phyloP scores from a whole-genome alignment of 2,329 filamentous ascomycete genomes.

The Aspergillus sp. region DNA sequence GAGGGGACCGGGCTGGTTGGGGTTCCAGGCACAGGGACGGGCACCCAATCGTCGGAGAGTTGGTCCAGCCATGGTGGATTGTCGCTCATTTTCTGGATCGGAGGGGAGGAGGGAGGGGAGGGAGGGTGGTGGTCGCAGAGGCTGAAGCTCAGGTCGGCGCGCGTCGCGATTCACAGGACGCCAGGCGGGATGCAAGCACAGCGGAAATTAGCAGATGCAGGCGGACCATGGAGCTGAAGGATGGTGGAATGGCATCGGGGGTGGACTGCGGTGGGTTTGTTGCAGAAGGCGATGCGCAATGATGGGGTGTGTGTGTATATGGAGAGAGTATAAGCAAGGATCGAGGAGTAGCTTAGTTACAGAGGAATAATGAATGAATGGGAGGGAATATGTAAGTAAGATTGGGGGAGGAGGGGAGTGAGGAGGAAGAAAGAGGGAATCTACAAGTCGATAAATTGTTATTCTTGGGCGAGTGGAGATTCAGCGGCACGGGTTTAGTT shows the following conservation, averaged over 20 bases:
- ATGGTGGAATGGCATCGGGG: conserved; percentile 13
- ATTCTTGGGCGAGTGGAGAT: conserved; percentile 18
- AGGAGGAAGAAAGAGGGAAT: not conserved
- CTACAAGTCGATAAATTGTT: conserved; percentile 3
- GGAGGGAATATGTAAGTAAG: not conserved
- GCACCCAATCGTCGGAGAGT: conserved; percentile 48
- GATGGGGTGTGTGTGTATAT: not conserved
- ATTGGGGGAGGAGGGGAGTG: not conserved
- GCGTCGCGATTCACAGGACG: conserved; percentile 23
- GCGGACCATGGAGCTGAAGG: conserved; percentile 21
- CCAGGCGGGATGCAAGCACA: conserved; percentile 20
- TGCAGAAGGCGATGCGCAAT: not conserved
- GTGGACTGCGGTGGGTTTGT: not conserved
- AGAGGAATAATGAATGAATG: not conserved
- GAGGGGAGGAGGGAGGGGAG: not conserved
- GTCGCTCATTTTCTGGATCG: conserved; percentile 31
- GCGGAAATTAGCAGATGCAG: conserved; percentile 20
- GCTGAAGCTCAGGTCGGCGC: conserved; percentile 22
- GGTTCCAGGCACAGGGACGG: conserved; percentile 38
- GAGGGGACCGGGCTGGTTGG: conserved; percentile 35
- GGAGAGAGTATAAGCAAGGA: not conserved
- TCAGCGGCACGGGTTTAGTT: not conserved
- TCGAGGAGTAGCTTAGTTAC: not conserved
- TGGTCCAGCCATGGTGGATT: conserved; percentile 48
- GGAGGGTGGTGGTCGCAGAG: conserved; percentile 11